Evolutionary conservation across 495 filamentous ascomycete species (phyloP).

Genomic region (Hyaloscypha bicolor): DNA sequence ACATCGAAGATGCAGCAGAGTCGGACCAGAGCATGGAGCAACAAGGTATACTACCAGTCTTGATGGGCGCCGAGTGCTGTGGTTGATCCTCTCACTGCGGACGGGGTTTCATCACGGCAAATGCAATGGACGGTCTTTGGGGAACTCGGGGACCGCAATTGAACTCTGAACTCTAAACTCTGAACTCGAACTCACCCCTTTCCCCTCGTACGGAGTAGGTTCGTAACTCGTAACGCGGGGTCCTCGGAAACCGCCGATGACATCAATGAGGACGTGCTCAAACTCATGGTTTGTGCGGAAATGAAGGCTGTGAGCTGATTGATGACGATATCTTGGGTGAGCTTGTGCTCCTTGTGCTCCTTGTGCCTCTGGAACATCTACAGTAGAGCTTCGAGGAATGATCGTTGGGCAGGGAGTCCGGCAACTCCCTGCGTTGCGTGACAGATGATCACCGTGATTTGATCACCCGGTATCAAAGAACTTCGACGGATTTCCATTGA

Average conservation of each 20-base stretch:
- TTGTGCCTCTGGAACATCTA: too few species aligned
- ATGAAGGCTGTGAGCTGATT: background rate
- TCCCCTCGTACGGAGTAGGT: too few species aligned
- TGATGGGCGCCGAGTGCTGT: background rate
- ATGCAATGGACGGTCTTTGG: background rate
- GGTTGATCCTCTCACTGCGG: background rate
- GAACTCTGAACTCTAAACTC: too few species aligned
- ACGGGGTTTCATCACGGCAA: conserved; percentile 6
- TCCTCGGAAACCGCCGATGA: background rate
- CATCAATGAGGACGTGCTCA: conserved; percentile 2
- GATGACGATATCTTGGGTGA: conserved; percentile 14
- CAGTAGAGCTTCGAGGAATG: background rate
- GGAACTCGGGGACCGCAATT: too few species aligned
- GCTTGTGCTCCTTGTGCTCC: background rate
- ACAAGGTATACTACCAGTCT: background rate
- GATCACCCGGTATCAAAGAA: background rate
- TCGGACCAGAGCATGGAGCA: background rate
- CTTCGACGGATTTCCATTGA: conserved; percentile 15
- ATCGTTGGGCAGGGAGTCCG: background rate
- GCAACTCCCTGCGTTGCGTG: background rate
- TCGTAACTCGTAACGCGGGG: background rate
- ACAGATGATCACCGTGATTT: background rate
- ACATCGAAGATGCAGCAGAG: background rate
- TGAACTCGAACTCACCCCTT: background rate
- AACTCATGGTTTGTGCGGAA: background rate